These are phyloP conservation scores for Mariannaea sp. DNA, from an alignment of 2,329 filamentous ascomycete species.

Conservation along the genomic window DNA sequence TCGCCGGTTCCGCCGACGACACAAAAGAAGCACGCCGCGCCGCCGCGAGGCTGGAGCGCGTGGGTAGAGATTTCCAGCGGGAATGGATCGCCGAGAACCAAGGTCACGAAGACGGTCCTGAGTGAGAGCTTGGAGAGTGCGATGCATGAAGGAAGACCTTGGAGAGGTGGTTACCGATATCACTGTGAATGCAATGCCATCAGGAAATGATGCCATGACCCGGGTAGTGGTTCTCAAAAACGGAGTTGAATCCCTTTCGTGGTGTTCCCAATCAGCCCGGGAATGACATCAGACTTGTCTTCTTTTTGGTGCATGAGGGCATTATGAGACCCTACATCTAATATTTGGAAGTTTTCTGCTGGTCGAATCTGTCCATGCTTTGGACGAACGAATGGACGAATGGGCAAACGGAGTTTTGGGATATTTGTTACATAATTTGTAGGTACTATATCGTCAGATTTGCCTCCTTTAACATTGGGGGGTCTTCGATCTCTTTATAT, in stretches of 20 bases:
- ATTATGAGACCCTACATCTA: slow-evolving; percentile 2
- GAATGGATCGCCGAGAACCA: slow-evolving; percentile 50
- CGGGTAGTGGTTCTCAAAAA: slow-evolving; percentile 4
- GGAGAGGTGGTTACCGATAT: slow-evolving; percentile 37
- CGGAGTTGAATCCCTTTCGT: background rate
- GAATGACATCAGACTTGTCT: background rate
- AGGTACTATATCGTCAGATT: too few species aligned
- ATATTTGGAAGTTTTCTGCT: background rate
- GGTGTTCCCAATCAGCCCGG: background rate
- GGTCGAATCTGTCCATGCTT: background rate
- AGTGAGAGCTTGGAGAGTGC: slow-evolving; percentile 27
- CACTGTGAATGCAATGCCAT: slow-evolving; percentile 15
- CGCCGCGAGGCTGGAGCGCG: slow-evolving; percentile 56
- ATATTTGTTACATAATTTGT: background rate
- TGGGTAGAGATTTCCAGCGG: slow-evolving; percentile 59
- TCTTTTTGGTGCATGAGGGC: background rate
- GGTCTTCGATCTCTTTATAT: background rate
- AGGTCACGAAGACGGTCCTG: slow-evolving; percentile 34
- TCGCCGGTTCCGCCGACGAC: slow-evolving; percentile 54
- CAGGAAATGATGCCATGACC: slow-evolving; percentile 30
- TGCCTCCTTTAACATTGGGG: background rate
- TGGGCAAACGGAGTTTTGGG: slow-evolving; percentile 16
- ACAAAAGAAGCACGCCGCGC: slow-evolving; percentile 57
- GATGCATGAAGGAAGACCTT: slow-evolving; percentile 24
- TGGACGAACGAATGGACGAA: background rate